Evolutionary conservation across 2,329 filamentous ascomycete species (phyloP), one percentile per base, ranked within the genome.

Genomic region (Ilyonectria mors-panacis): DNA sequence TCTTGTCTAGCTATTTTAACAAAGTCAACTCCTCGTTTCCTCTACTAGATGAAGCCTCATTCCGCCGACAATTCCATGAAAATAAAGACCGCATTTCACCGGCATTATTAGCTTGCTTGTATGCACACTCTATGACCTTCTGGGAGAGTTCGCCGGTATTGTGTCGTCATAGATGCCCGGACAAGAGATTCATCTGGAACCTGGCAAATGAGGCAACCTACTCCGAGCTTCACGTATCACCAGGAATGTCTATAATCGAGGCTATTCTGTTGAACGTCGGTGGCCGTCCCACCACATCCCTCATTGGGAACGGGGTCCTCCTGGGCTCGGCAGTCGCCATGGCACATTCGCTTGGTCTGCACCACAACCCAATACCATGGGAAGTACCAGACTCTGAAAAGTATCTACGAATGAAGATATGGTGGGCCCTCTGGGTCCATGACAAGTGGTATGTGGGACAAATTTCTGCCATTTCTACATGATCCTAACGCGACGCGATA

Each of bases 171-270:
- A 83, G 85, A 5, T 82, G 85, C 54, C 88, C 89, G 0, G 88
- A 91, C 72, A 82, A 84, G 45, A 85, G 88, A 50, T 91, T 89
- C 74, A 85, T 88, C 9, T 90, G 90, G 84, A 91, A 91, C 65
- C 83, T 89, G 65, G 88, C 88, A 7, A 87, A 85, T 21, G 87
- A 88, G 59, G 87, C 88, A 1, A 80, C 90, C 3, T 88, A 89
- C 68, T 88, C 85, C 0, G 88, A 91, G 65, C 85, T 90, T 7
- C 85, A 88, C 56, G 83, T 88, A 1, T 86, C 86, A 0, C 89
- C 88, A 0, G 87, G 88, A 1, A 80, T 91, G 48, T 87, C 88
- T 1, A 88, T 88, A 1, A 84, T 91, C 26, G 83, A 86, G 23
- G 85, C 88, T 2, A 85, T 88, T 6, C 76, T 91, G 9, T 81